Evolutionary conservation across 192 early-diverging fungal species (phyloP), one percentile per base, ranked within the genome.

Genomic region (Lunasporangiospora selenospora): DNA sequence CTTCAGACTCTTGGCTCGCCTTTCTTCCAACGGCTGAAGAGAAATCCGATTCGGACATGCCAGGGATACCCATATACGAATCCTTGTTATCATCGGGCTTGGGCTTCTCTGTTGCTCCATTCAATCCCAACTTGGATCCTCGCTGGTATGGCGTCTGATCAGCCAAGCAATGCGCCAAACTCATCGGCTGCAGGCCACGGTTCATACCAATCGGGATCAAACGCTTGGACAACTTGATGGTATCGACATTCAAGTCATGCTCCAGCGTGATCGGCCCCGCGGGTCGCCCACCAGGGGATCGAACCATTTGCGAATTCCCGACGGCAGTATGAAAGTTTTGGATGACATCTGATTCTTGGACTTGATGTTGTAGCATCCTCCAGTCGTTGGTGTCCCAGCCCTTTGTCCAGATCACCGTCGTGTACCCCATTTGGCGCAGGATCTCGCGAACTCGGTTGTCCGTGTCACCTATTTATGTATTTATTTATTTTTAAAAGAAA

Each of bases 371-470:
- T 0, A 78, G 58, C 77, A 83, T 76, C 13, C 67, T 67, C 82
- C 82, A 83, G 53, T 83, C 82, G 24, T 73, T 62, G 0, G 69
- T 73, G 30, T 63, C 69, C 69, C 69, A 73, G 9, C 55, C 69
- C 10, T 36, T 36, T 0, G 60, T 63, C 69, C 69, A 73, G 49
- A 73, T 73, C 15, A 73, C 69, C 3, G 61, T 54, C 3, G 48
- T 63, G 48, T 78, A 75, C 13, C 82, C 77, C 80, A 84, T 81
- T 41, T 84, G 78, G 38, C 71, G 77, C 8, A 77, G 57, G 41
- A 84, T 81, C 48, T 75, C 75, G 18, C 83, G 80, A 19, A 84
- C 83, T 33, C 83, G 78, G 42, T 82, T 81, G 46, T 84, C 83
- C 1, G 69, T 81, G 50, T 81, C 83, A 33, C 84, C 87, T 45